These are phyloP conservation scores for Fomitiporia mediterranea DNA, from an alignment of 1,284 basidiomycete genomes.

Conservation along the genomic window DNA sequence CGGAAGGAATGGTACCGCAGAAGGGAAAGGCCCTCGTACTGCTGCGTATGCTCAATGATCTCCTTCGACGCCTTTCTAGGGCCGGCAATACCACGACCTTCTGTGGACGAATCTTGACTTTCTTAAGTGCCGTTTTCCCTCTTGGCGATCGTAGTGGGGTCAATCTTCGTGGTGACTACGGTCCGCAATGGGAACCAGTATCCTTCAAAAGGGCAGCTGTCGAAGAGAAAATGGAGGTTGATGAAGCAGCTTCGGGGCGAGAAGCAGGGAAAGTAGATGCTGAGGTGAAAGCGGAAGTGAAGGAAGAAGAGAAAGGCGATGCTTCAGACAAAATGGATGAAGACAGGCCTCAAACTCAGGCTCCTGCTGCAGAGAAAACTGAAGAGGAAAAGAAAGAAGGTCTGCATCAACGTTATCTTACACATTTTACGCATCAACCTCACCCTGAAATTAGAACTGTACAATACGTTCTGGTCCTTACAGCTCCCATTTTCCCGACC, in stretches of 20 bases:
- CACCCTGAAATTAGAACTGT: slow-evolving; percentile 53
- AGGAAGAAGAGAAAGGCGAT: slow-evolving; percentile 27
- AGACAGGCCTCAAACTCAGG: slow-evolving; percentile 11
- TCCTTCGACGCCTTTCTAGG: slow-evolving; percentile 79
- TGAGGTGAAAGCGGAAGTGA: slow-evolving; percentile 38
- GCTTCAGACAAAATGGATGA: slow-evolving; percentile 21
- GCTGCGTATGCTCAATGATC: slow-evolving; percentile 81
- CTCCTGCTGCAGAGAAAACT: slow-evolving; percentile 24
- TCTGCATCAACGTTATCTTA: slow-evolving; percentile 29
- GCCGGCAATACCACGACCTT: slow-evolving; percentile 79
- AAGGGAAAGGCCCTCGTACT: slow-evolving; percentile 84
- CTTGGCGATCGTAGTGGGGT: slow-evolving; percentile 87
- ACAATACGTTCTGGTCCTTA: slow-evolving; percentile 80
- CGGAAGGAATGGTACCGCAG: slow-evolving; percentile 71
- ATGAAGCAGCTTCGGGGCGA: slow-evolving; percentile 25
- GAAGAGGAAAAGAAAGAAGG: slow-evolving; percentile 56
- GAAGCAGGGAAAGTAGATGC: slow-evolving; percentile 39
- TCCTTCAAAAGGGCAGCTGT: slow-evolving; percentile 30
- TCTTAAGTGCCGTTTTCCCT: slow-evolving; percentile 81
- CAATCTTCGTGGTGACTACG: slow-evolving; percentile 82
- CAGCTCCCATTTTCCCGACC: slow-evolving; percentile 76
- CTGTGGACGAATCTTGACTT: slow-evolving; percentile 83
- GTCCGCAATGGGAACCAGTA: slow-evolving; percentile 73
- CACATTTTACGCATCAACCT: slow-evolving; percentile 5
- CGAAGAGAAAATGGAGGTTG: slow-evolving; percentile 30